These are phyloP conservation scores for Lecanoromycetidae sp. DNA, from an alignment of 2,329 filamentous ascomycete species.

Conservation along the genomic window DNA sequence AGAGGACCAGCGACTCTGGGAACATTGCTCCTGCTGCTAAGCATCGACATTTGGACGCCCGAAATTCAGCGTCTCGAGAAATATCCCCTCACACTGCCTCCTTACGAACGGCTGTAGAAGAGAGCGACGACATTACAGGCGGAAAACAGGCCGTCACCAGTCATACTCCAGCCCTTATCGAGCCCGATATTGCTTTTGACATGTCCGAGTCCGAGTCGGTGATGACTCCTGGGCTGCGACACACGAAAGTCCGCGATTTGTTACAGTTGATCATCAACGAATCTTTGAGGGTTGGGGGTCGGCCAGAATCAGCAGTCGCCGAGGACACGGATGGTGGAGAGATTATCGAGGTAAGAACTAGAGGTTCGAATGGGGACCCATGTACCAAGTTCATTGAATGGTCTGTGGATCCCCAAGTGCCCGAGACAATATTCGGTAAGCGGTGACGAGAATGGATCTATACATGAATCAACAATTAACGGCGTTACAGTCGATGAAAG, in stretches of 20 bases:
- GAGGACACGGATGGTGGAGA: constrained; percentile 34
- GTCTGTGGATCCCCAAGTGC: constrained; percentile 36
- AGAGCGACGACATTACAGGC: constrained; percentile 32
- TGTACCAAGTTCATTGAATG: constrained; percentile 35
- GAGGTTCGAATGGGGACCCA: constrained; percentile 34
- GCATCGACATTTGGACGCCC: constrained; percentile 21
- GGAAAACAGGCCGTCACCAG: neutral
- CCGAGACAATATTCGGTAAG: constrained; percentile 30
- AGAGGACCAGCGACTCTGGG: constrained; percentile 28
- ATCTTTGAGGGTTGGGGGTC: constrained; percentile 35
- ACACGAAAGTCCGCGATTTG: constrained; percentile 35
- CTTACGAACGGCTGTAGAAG: constrained; percentile 31
- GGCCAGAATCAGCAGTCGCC: constrained; percentile 36
- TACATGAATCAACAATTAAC: neutral
- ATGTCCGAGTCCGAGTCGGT: constrained; percentile 11
- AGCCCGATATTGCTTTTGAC: constrained; percentile 9
- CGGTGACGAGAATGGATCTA: neutral
- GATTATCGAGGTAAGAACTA: constrained; percentile 33
- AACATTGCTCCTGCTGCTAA: constrained; percentile 25
- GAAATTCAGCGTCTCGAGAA: constrained; percentile 21
- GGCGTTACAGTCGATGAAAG: constrained; percentile 42
- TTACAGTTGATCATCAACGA: constrained; percentile 37
- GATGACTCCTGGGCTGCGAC: constrained; percentile 27
- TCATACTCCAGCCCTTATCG: constrained; percentile 5
- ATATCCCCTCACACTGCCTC: constrained; percentile 30